Evolutionary conservation across 2,329 filamentous ascomycete species (phyloP).

Genomic region (Camptophora hylomeconis): DNA sequence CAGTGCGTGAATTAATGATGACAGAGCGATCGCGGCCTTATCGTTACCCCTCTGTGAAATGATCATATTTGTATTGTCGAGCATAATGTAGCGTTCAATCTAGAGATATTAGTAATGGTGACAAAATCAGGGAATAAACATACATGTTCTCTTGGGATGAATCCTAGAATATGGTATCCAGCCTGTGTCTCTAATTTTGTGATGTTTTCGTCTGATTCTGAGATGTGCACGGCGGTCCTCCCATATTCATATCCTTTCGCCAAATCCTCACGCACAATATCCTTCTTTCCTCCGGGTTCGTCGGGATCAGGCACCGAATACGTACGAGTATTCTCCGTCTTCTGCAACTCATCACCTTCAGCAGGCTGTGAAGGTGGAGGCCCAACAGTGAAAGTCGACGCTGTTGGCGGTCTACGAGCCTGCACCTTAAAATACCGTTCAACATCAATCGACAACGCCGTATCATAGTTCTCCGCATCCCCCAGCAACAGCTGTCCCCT

Average conservation of each 20-base stretch:
- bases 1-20: conserved; percentile 78
- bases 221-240: conserved; percentile 79
- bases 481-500: conserved; percentile 71
- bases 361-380: conserved; percentile 1
- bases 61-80: conserved; percentile 69
- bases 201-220: conserved; percentile 71
- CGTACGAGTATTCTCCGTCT: conserved; percentile 60
- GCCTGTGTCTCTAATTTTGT: conserved; percentile 72
- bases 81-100: conserved; percentile 68
- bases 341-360: conserved; percentile 3
- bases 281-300: conserved; percentile 63
- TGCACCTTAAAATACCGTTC: conserved; percentile 86
- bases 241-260: conserved; percentile 95
- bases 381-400: conserved; percentile 57
- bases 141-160: conserved; percentile 62
- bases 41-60: conserved; percentile 65
- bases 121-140: too few relatives aligned
- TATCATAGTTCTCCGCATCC: conserved; percentile 57
- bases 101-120: conserved; percentile 1
- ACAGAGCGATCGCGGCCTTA: conserved; percentile 72
- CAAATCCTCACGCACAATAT: conserved; percentile 69
- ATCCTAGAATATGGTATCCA: conserved; percentile 72
- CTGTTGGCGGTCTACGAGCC: conserved; percentile 57
- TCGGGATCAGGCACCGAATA: conserved; percentile 70
- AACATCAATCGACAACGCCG: conserved; percentile 68